Base-by-base conservation (phyloP, 805 yeast species). In the Barnettozyma sp. region DNA sequence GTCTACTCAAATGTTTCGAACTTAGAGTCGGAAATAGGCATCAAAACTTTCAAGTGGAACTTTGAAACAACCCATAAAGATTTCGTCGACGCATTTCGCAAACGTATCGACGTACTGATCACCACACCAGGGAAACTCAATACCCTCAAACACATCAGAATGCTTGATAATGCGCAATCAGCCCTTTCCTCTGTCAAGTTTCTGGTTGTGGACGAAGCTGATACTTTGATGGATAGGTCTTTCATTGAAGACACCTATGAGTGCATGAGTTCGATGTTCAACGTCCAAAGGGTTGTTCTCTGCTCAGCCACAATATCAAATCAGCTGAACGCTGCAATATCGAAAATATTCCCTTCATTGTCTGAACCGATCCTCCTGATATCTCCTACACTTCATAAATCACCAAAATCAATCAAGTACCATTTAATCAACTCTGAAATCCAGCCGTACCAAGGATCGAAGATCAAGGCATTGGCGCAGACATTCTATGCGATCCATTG, bases 281-380 rank as follows among this genome's bases (percentile, higher is more conserved):
- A 72, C 40, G 59, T 82, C 26, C 67, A 65, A 31, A 82, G 84
- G 42, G 56, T 86, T 16, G 69, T 88, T 1, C 73, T 90, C 46
- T 84, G 90, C 40, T 80, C 95, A 1, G 97, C 97, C 0, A 90
- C 98, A 0, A 79, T 92, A 22, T 94, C 97, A 1, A 70, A 73
- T 21, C 78, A 74, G 40, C 85, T 87, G 52, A 78, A 79, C 38
- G 70, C 71, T 36, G 71, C 81, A 1, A 59, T 88, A 37, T 56
- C 65, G 5, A 63, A 63, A 27, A 49, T 78, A 21, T 87, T 78
- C 57, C 94, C 94, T 0, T 64, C 69, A 6, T 25, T 30, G n/a
- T 66, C 76, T 12, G 64, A 68, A 14, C 68, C 82, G 2, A 74
- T 87, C 12, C 75, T 82, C 2, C 78, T 51, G 13, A 34, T 51